Percentiles rank a stretch among this genome's conserved stretches.
These are phyloP conservation scores for Sphagnum magellanicum DNA, from an alignment of 228 moss, liverwort and hornwort genomes.

Conservation along the genomic window DNA sequence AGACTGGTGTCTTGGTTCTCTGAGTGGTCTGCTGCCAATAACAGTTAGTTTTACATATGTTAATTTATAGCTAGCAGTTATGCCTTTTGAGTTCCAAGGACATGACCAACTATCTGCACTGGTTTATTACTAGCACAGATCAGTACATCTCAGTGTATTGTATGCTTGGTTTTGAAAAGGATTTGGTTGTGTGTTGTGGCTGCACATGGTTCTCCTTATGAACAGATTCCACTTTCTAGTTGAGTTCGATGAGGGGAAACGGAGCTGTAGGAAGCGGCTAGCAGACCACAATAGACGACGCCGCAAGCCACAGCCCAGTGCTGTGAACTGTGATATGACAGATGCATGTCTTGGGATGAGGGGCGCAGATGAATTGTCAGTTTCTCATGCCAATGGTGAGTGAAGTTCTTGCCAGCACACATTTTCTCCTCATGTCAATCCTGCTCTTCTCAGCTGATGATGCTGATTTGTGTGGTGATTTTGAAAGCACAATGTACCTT, in stretches of 20 bases:
- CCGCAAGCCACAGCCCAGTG: constrained; percentile 77
- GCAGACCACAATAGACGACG: constrained; percentile 88
- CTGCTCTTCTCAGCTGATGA: neutral
- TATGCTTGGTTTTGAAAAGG: no score
- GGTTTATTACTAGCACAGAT: no score
- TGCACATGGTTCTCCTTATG: neutral
- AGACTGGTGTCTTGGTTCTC: no score
- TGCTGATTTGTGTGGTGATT: neutral
- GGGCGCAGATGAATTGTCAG: constrained; percentile 24
- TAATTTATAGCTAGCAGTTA: no score
- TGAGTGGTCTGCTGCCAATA: no score
- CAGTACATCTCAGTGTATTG: no score
- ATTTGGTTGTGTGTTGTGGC: no score
- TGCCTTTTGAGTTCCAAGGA: no score
- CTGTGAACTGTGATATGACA: constrained; percentile 44
- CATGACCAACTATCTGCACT: no score
- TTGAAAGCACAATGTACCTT: neutral
- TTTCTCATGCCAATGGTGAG: constrained; percentile 27
- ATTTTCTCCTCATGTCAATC: neutral
- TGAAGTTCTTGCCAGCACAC: no score
- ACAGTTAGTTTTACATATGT: no score
- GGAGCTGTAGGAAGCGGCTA: constrained; percentile 89
- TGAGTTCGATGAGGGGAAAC: constrained; percentile 95
- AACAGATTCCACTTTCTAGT: constrained; percentile 80
- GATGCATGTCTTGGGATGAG: constrained; percentile 54